A percentile compares a stretch with the other conserved stretches of the same genome.
Conservation (phyloP, 2,329 filamentous ascomycete species). For the Phyllosticta paracitricarpa region DNA sequence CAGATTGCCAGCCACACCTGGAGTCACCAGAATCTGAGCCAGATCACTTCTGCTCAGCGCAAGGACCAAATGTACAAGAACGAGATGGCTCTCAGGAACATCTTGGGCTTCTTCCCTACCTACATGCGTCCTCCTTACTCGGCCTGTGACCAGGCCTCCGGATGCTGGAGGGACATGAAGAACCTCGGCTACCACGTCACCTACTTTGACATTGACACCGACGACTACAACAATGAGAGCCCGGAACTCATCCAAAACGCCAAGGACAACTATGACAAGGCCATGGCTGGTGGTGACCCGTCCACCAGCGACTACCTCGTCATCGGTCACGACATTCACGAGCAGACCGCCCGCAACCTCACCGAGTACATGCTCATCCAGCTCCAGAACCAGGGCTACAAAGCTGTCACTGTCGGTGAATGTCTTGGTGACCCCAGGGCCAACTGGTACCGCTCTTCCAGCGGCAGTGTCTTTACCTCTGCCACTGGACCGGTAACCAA, state of each 20-base stretch:
- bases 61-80: conserved; percentile 43
- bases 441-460: conserved; percentile 38
- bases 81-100: conserved; percentile 46
- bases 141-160: conserved; percentile 33
- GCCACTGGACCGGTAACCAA: conserved; percentile 25
- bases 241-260: conserved; percentile 41
- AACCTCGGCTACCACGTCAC: conserved; percentile 49
- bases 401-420: conserved; percentile 37
- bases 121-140: conserved; percentile 43
- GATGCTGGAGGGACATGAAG: conserved; percentile 31
- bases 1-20: conserved; percentile 52
- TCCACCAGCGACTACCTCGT: conserved; percentile 36
- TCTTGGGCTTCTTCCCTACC: conserved; percentile 46
- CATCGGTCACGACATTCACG: conserved; percentile 43
- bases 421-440: conserved; percentile 34
- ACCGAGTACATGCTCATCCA: conserved; percentile 36
- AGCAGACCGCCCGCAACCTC: conserved; percentile 35
- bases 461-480: conserved; percentile 5
- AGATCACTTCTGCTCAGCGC: conserved; percentile 34
- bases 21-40: conserved; percentile 41
- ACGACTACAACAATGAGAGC: conserved; percentile 49
- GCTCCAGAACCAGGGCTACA: conserved; percentile 30
- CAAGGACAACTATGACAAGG: conserved; percentile 42
- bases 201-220: conserved; percentile 51
- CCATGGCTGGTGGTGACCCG: conserved; percentile 28